phyloP scores from a whole-genome alignment of 805 yeast species.

The Yamadazyma paraphyllophila region DNA sequence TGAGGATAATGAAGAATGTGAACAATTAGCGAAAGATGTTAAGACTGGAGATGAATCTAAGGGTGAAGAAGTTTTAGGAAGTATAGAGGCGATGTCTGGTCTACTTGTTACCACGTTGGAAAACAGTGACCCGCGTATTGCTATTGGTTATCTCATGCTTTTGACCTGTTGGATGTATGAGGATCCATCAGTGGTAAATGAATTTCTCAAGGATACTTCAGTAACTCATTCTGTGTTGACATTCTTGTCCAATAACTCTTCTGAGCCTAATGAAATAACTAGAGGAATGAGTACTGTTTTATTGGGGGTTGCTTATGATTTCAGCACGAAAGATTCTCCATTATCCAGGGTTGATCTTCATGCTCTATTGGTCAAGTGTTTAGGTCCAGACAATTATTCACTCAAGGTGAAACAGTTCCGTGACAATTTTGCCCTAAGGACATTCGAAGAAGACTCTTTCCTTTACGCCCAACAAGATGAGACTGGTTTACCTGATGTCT shows the following conservation, averaged over 20 bases:
- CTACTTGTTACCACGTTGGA: slow-evolving; percentile 64
- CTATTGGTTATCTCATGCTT: slow-evolving; percentile 75
- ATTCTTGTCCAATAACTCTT: slow-evolving; percentile 48
- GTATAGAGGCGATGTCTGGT: slow-evolving; percentile 77
- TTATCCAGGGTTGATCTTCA: slow-evolving; percentile 59
- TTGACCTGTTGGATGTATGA: slow-evolving; percentile 77
- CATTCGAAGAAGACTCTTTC: slow-evolving; percentile 52
- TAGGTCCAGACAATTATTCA: slow-evolving; percentile 79
- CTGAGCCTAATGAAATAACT: slow-evolving; percentile 51
- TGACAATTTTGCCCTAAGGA: slow-evolving; percentile 53
- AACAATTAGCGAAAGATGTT: slow-evolving; percentile 48
- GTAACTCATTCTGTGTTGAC: slow-evolving; percentile 67
- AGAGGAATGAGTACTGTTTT: slow-evolving; percentile 73
- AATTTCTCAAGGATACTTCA: slow-evolving; percentile 66
- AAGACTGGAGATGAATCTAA: slow-evolving; percentile 54
- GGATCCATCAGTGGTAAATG: slow-evolving; percentile 70
- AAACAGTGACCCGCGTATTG: slow-evolving; percentile 65
- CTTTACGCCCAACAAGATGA: slow-evolving; percentile 60
- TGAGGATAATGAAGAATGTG: slow-evolving; percentile 50
- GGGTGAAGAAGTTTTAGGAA: slow-evolving; percentile 67
- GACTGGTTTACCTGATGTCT: slow-evolving; percentile 85
- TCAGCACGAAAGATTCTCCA: slow-evolving; percentile 61
- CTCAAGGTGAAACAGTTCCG: slow-evolving; percentile 71
- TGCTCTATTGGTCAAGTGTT: slow-evolving; percentile 59
- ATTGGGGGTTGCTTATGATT: slow-evolving; percentile 79